Percentiles rank a stretch among this genome's conserved stretches.
Evolutionary conservation across 2,329 filamentous ascomycete species (phyloP).

Genomic region (Cladosporium sp.): DNA sequence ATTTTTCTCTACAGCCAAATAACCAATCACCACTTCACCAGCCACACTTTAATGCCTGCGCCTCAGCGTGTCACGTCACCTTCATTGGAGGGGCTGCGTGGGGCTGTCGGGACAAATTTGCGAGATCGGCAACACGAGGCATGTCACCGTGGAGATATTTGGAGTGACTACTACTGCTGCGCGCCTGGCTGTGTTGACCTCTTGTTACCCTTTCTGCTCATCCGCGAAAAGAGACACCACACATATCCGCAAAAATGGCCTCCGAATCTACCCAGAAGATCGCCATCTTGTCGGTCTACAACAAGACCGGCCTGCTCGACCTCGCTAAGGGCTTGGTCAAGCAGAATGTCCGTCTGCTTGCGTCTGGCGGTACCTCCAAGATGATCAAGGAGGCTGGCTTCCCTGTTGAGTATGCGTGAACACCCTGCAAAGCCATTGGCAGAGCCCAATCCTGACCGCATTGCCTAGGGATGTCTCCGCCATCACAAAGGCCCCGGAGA

Average conservation of each 20-base stretch:
- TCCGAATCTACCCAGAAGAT: slow-evolving; percentile 29
- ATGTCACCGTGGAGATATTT: neutral
- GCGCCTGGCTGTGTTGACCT: neutral
- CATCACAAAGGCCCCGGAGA: slow-evolving; percentile 92
- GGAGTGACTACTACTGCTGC: slow-evolving; percentile 7
- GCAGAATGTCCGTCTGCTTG: slow-evolving; percentile 87
- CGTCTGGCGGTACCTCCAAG: slow-evolving; percentile 91
- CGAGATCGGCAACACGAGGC: slow-evolving; percentile 14
- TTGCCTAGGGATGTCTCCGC: slow-evolving; percentile 81
- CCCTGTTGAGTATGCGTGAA: slow-evolving; percentile 70
- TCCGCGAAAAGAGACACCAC: slow-evolving; percentile 4
- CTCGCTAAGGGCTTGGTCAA: slow-evolving; percentile 86
- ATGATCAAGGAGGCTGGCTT: slow-evolving; percentile 97
- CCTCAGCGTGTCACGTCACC: slow-evolving; percentile 6
- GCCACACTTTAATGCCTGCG: slow-evolving; percentile 2
- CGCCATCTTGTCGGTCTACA: slow-evolving; percentile 95
- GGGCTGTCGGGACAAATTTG: slow-evolving; percentile 15
- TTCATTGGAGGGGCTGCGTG: slow-evolving; percentile 13
- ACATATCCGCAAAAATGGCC: slow-evolving; percentile 23
- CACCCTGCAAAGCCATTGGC: neutral
- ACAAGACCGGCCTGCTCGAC: slow-evolving; percentile 95
- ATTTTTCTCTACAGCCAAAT: neutral
- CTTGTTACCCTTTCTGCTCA: neutral
- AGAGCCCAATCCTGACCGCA: slow-evolving; percentile 3
- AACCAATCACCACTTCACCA: slow-evolving; percentile 1